Base-by-base conservation (phyloP, 73 alveolate genomes). In the Uronychia setigera region DNA sequence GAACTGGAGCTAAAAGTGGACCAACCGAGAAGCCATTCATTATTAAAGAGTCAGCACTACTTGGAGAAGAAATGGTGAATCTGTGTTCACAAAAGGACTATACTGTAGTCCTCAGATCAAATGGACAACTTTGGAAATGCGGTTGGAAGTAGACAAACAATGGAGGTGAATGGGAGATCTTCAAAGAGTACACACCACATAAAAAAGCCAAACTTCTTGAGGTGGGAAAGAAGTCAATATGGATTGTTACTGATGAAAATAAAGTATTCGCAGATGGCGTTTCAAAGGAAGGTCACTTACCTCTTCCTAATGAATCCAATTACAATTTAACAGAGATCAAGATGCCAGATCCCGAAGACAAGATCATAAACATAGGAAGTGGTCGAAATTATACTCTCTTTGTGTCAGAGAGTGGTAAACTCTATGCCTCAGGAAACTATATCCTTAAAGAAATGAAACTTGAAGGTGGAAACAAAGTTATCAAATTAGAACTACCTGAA, bases 331-430 rank as follows among this genome's bases (percentile, higher is more conserved):
- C 86, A 25, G 60, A 74, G 29, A 57, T 83, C 58, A 87, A 88
- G 31, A 75, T 74, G 29, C 82, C 88, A n/a, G 81, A 84, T 29
- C 92, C 83, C n/a, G 95, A 89, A 1, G 89, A 83, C 26, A 75
- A 88, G 59, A 85, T 89, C 29, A 82, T 82, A 0, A 82, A 89
- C 35, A 35, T 89, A 0, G 32, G 92, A 19, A 58, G 85, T 33
- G 95, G 91, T 0, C 30, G 81, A 27, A 78, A 60, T 76, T 83
- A 30, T 57, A 46, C 87, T 25, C 35, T 84, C 60, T 32, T 89
- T 35, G 95, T 84, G 1, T 84, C 92, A 9, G 87, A 83, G 59
- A 35, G 35, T 1, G 95, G 95, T 25, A 89, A 89, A 19, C 87
- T 89, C 0, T 84, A 78, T 79, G 95, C 86, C 25, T 35, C 60